phyloP scores from a whole-genome alignment of 345 rosid species.

The Tarenaya hassleriana region DNA sequence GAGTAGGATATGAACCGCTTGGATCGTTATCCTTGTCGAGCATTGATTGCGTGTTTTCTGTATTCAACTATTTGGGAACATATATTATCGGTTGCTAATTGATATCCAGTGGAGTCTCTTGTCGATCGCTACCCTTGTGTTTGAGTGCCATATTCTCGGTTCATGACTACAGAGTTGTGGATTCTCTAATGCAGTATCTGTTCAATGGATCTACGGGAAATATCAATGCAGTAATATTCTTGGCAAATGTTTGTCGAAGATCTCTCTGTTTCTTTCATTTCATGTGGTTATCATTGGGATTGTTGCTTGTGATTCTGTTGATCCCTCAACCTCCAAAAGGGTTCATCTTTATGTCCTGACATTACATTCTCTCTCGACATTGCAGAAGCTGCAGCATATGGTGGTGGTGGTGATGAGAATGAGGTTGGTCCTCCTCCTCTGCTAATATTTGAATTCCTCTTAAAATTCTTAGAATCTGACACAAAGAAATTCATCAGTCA shows the following conservation, averaged over 20 bases:
- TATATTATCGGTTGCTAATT: no score
- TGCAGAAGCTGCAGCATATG: constrained; percentile 80
- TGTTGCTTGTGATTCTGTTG: neutral
- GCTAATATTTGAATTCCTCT: neutral
- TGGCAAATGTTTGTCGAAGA: no score
- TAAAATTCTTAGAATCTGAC: constrained; percentile 22
- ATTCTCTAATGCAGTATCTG: no score
- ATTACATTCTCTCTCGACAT: constrained; percentile 9
- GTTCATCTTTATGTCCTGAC: constrained; percentile 7
- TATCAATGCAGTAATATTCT: no score
- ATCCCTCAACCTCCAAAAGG: neutral
- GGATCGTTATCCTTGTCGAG: no score
- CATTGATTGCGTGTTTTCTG: no score
- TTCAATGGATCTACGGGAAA: no score
- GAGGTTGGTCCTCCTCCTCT: constrained; percentile 33
- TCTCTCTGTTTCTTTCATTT: neutral
- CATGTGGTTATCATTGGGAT: neutral
- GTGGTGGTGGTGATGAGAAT: constrained; percentile 41
- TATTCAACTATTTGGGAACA: no score
- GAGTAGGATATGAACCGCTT: no score
- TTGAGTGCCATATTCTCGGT: no score
- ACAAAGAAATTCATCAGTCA: constrained; percentile 39
- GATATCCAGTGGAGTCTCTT: neutral
- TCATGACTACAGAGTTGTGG: no score
- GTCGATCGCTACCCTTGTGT: neutral